Conservation (phyloP, 345 rosid species). For the Nasturtium officinale region DNA sequence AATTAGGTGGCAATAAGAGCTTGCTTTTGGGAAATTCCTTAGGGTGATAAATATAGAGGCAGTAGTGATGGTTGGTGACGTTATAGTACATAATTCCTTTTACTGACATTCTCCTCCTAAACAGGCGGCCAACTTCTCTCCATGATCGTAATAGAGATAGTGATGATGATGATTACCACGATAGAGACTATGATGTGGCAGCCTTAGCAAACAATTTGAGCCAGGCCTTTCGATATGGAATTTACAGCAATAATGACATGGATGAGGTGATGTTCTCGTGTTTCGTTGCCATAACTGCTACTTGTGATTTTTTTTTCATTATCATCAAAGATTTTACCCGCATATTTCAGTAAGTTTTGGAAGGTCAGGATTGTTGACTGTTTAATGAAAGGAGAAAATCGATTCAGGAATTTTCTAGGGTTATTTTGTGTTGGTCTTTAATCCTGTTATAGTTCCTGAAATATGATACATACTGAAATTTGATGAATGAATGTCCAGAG, state of each 20-base stretch:
- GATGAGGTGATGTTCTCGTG: conserved; percentile 66
- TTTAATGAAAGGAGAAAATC: conserved; percentile 7
- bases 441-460: conserved; percentile 13
- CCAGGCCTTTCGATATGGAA: conserved; percentile 90
- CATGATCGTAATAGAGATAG: conserved; percentile 86
- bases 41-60: conserved; percentile 17
- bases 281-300: conserved; percentile 20
- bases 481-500: background rate
- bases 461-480: conserved; percentile 9
- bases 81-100: background rate
- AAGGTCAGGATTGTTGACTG: background rate
- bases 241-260: conserved; percentile 72
- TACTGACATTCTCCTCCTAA: conserved; percentile 34
- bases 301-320: background rate
- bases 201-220: conserved; percentile 89
- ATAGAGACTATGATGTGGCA: conserved; percentile 95
- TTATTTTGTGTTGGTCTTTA: background rate
- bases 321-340: background rate
- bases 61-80: conserved; percentile 26
- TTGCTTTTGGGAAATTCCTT: conserved; percentile 14
- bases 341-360: background rate
- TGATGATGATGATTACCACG: conserved; percentile 92
- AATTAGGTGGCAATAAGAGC: conserved; percentile 22
- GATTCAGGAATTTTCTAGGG: conserved; percentile 8
- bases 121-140: conserved; percentile 88